Evolutionary conservation across 2,329 filamentous ascomycete genomes (phyloP).

Genomic region (Penicillium paneum): DNA sequence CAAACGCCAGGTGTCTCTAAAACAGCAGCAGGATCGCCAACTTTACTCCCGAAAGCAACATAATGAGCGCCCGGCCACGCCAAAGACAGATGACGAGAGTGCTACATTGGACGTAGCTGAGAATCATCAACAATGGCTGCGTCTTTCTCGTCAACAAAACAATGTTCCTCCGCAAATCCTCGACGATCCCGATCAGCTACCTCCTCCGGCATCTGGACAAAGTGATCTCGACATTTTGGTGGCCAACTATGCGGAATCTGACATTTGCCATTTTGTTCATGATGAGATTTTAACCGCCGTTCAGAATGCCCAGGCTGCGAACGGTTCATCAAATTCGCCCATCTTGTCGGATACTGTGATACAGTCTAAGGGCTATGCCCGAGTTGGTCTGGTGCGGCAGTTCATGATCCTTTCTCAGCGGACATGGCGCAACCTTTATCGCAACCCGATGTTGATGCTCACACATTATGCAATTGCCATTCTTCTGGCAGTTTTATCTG

Average conservation of each 20-base stretch:
- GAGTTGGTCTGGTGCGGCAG: conserved; percentile 74
- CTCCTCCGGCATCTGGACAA: conserved; percentile 57
- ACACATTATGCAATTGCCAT: conserved; percentile 98
- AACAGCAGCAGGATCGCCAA: conserved; percentile 80
- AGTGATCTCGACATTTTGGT: conserved; percentile 83
- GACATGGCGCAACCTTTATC: conserved; percentile 96
- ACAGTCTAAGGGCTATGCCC: conserved; percentile 75
- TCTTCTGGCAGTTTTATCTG: conserved; percentile 85
- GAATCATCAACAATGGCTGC: conserved; percentile 58
- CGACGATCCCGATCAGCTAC: conserved; percentile 66
- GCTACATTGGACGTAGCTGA: conserved; percentile 50
- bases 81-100: conserved; percentile 62
- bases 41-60: conserved; percentile 76
- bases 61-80: conserved; percentile 52
- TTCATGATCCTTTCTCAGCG: conserved; percentile 85
- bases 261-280: conserved; percentile 69
- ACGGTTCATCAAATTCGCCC: conserved; percentile 61
- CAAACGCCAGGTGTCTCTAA: conserved; percentile 76
- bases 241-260: conserved; percentile 69
- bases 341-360: conserved; percentile 50
- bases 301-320: conserved; percentile 61
- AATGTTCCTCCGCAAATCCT: conserved; percentile 58
- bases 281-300: conserved; percentile 76
- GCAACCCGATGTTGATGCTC: conserved; percentile 96
- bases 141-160: conserved; percentile 54